These are phyloP conservation scores for Penicillium thymicola DNA, from an alignment of 2,329 filamentous ascomycete species.

Conservation along the genomic window DNA sequence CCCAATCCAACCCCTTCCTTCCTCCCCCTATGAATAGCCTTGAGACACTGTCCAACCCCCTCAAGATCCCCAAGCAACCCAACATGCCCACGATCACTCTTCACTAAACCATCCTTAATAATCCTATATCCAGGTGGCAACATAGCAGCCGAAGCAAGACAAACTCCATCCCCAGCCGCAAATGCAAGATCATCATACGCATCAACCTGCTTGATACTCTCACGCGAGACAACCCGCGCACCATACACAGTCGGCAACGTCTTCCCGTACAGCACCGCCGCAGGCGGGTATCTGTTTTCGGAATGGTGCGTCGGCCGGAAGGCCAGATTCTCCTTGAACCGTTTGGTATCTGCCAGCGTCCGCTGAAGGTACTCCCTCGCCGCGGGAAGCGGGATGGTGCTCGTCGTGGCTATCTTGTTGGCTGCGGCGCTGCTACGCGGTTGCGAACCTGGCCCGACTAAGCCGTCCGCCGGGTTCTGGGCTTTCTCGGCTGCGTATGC, in stretches of 20 bases:
- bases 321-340: conserved; percentile 72
- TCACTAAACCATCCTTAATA: conserved; percentile 70
- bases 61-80: conserved; percentile 81
- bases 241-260: conserved; percentile 80
- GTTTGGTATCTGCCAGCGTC: conserved; percentile 66
- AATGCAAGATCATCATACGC: conserved; percentile 86
- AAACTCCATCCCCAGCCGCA: conserved; percentile 83
- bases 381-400: conserved; percentile 51
- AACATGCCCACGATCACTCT: conserved; percentile 81
- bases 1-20: conserved; percentile 70
- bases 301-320: conserved; percentile 58
- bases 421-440: conserved; percentile 26
- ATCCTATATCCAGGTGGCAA: conserved; percentile 74
- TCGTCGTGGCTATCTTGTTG: conserved; percentile 32
- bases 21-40: conserved; percentile 64
- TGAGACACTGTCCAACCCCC: conserved; percentile 71
- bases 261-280: conserved; percentile 82
- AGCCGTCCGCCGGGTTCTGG: conserved; percentile 27
- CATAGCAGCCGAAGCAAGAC: conserved; percentile 81
- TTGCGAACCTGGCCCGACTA: conserved; percentile 26
- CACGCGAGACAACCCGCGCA: conserved; percentile 68
- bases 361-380: conserved; percentile 68
- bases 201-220: conserved; percentile 71
- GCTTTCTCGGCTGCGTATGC: conserved; percentile 11
- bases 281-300: conserved; percentile 75